Conservation (phyloP, 345 rosid species). For the Murraya koenigii region DNA sequence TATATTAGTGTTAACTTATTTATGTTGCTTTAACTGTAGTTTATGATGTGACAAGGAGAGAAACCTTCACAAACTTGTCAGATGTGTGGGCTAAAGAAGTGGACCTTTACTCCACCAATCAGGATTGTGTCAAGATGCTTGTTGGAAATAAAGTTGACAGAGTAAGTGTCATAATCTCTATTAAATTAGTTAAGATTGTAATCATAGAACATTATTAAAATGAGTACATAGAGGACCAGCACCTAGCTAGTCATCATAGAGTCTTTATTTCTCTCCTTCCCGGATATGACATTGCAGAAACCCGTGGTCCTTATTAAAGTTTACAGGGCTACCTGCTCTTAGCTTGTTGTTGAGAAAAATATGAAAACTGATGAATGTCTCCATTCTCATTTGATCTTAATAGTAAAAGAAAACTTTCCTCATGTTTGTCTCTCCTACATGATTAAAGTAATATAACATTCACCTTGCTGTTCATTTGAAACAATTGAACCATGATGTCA, state of each 20-base stretch:
- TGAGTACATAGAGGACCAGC: neutral
- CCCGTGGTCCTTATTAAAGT: neutral
- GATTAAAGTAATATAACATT: neutral
- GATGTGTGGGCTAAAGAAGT: conserved; percentile 96
- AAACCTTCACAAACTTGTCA: conserved; percentile 78
- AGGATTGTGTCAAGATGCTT: conserved; percentile 84
- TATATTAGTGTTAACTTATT: neutral
- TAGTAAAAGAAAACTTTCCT: neutral
- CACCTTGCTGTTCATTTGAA: neutral
- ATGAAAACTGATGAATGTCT: neutral
- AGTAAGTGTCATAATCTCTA: conserved; percentile 38
- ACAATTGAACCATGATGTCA: neutral
- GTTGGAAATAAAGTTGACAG: conserved; percentile 94
- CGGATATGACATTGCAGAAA: neutral
- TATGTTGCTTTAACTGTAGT: conserved; percentile 40
- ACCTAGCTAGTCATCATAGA: neutral
- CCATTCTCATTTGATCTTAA: neutral
- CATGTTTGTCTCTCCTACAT: neutral
- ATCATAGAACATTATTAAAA: neutral
- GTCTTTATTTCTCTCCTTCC: neutral
- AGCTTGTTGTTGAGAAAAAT: neutral
- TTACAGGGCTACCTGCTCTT: neutral
- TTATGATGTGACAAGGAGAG: conserved; percentile 90
- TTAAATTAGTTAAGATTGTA: neutral
- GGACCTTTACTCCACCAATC: conserved; percentile 77